These are phyloP conservation scores for Biscogniauxia marginata DNA, from an alignment of 2,329 filamentous ascomycete genomes.

Conservation along the genomic window DNA sequence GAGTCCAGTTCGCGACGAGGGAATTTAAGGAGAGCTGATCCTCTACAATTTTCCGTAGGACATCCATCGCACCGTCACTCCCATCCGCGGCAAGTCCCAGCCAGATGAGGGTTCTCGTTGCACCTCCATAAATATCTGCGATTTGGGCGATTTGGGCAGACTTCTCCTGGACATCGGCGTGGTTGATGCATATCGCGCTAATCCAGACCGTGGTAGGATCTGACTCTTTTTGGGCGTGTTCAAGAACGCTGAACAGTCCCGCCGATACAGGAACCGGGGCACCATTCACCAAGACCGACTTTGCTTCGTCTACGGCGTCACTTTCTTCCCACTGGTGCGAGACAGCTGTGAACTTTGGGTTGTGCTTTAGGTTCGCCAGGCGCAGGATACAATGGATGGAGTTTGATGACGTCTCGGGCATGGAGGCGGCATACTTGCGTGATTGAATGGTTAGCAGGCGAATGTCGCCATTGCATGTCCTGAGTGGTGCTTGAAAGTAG, in stretches of 20 bases:
- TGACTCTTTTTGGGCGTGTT: constrained; percentile 12
- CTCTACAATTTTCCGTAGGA: constrained; percentile 15
- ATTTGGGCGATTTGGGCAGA: constrained; percentile 22
- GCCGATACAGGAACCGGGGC: constrained; percentile 15
- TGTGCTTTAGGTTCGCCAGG: constrained; percentile 18
- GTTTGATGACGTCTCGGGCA: constrained; percentile 8
- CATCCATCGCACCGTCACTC: constrained; percentile 24
- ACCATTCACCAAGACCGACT: constrained; percentile 19
- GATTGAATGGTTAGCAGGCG: constrained; percentile 25
- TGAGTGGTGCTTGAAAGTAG: constrained; percentile 22
- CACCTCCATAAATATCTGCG: constrained; percentile 15
- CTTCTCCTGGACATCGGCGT: constrained; percentile 20
- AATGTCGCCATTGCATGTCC: constrained; percentile 20
- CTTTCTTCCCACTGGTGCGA: constrained; percentile 17
- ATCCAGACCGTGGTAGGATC: constrained; percentile 23
- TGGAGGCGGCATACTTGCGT: constrained; percentile 16
- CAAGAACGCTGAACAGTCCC: constrained; percentile 13
- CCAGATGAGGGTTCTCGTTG: constrained; percentile 20
- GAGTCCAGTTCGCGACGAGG: constrained; percentile 17
- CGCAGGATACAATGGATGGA: constrained; percentile 21
- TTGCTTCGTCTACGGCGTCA: constrained; percentile 10
- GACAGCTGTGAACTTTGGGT: constrained; percentile 16
- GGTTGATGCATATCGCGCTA: constrained; percentile 27
- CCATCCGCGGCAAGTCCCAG: constrained; percentile 14
- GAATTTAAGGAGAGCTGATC: constrained; percentile 19